phyloP scores from a whole-genome alignment of 2,329 filamentous ascomycete species.

The Ceratocystis huliohia region DNA sequence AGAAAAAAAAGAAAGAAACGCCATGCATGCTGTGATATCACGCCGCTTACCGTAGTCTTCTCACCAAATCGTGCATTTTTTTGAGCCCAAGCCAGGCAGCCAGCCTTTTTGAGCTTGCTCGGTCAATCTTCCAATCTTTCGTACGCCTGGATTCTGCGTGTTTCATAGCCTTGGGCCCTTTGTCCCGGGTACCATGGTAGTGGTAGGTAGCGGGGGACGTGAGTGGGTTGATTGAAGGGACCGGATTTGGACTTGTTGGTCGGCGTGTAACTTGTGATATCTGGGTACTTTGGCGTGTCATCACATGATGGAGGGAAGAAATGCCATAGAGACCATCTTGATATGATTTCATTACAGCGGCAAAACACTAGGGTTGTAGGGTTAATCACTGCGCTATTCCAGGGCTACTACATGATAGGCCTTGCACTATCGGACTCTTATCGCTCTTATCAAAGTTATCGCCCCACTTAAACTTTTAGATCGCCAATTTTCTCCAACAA shows the following conservation, averaged over 20 bases:
- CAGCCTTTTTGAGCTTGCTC: background rate
- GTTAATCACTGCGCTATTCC: too few relatives aligned
- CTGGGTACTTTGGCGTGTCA: too few relatives aligned
- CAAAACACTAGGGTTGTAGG: too few relatives aligned
- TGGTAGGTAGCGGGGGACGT: too few relatives aligned
- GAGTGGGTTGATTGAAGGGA: too few relatives aligned
- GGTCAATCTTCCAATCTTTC: background rate
- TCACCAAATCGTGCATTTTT: too few relatives aligned
- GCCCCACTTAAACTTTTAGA: conserved; percentile 14
- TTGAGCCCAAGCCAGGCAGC: background rate
- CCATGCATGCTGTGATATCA: background rate
- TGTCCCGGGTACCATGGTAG: conserved; percentile 2
- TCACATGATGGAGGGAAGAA: too few relatives aligned
- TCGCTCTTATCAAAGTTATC: conserved; percentile 1
- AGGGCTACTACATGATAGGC: background rate
- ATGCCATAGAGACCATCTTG: too few relatives aligned
- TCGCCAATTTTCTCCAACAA: background rate
- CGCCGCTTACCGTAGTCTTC: background rate
- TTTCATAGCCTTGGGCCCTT: background rate
- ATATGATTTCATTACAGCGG: too few relatives aligned
- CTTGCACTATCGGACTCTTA: background rate
- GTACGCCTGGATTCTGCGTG: background rate
- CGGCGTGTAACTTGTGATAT: too few relatives aligned
- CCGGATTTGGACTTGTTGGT: too few relatives aligned
- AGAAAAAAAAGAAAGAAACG: background rate